phyloP scores from a whole-genome alignment of 768 basidiomycete genomes.

The Fomitopsis pulvina region DNA sequence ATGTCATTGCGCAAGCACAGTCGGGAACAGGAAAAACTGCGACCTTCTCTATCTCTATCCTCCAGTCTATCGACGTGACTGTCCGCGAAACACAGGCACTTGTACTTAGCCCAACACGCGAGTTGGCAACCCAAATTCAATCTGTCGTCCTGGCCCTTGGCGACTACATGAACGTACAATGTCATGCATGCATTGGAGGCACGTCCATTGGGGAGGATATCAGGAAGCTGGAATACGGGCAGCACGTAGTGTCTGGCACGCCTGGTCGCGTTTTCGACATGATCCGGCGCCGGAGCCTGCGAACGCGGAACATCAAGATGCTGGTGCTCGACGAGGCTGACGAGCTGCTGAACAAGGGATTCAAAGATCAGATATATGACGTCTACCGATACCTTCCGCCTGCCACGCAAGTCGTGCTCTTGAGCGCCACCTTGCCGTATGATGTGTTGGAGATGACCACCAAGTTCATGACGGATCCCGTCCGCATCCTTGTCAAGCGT shows the following conservation, averaged over 20 bases:
- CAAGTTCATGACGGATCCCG: constrained; percentile 99
- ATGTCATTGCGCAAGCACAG: constrained; percentile 99
- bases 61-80: constrained; percentile 95
- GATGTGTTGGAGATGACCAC: constrained; percentile 99
- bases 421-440: constrained; percentile 93
- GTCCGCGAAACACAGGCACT: constrained; percentile 95
- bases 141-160: constrained; percentile 94
- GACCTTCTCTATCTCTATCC: constrained; percentile 95
- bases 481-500: constrained; percentile 98
- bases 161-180: constrained; percentile 99
- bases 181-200: constrained; percentile 97
- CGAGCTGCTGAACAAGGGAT: constrained; percentile 94
- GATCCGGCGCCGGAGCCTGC: constrained; percentile 90
- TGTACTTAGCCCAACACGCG: constrained; percentile 95
- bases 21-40: constrained; percentile 99
- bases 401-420: constrained; percentile 92
- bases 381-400: constrained; percentile 97
- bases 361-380: constrained; percentile 99
- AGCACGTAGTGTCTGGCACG: constrained; percentile 95
- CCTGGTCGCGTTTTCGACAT: constrained; percentile 99
- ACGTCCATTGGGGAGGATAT: constrained; percentile 98
- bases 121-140: constrained; percentile 98
- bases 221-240: constrained; percentile 93
- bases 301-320: constrained; percentile 98
- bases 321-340: constrained; percentile 93